phyloP scores from a whole-genome alignment of 106 monocot genomes.

The Apostasia ramifera region DNA sequence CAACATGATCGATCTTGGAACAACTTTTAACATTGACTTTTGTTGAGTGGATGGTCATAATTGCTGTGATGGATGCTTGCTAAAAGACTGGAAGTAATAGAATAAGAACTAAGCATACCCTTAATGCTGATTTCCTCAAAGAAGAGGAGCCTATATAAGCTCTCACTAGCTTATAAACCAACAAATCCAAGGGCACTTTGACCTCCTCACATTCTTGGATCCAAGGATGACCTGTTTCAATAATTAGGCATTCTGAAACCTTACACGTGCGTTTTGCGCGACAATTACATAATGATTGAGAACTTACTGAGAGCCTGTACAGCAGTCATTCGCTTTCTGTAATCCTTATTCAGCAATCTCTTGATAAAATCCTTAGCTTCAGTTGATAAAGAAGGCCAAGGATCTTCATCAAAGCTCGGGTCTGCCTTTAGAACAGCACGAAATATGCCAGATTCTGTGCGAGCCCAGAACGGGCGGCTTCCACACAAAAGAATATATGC shows the following conservation, averaged over 20 bases:
- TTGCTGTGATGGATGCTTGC: no score
- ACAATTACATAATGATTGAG: no score
- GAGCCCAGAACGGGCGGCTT: constrained; percentile 92
- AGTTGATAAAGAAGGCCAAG: constrained; percentile 38
- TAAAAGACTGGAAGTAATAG: background rate
- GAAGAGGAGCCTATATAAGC: constrained; percentile 77
- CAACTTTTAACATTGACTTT: no score
- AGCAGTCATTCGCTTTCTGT: constrained; percentile 73
- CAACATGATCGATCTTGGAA: no score
- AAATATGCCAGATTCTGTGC: constrained; percentile 97
- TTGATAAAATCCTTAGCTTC: constrained; percentile 54
- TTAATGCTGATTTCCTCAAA: constrained; percentile 71
- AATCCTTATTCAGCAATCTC: constrained; percentile 76
- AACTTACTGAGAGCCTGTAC: constrained; percentile 60
- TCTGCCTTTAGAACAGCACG: constrained; percentile 90
- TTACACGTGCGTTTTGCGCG: no score
- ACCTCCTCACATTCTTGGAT: constrained; percentile 49
- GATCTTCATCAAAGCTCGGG: constrained; percentile 83
- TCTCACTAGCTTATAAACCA: constrained; percentile 68
- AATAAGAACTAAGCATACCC: constrained; percentile 34
- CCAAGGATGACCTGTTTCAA: constrained; percentile 79
- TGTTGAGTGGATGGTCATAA: no score
- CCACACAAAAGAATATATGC: constrained; percentile 92
- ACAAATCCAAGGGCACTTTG: constrained; percentile 68
- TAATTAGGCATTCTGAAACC: background rate